A percentile compares a stretch with the other conserved stretches of the same genome.
Conservation (phyloP, 2,329 filamentous ascomycete species). For the Trichoderma asperellum region DNA sequence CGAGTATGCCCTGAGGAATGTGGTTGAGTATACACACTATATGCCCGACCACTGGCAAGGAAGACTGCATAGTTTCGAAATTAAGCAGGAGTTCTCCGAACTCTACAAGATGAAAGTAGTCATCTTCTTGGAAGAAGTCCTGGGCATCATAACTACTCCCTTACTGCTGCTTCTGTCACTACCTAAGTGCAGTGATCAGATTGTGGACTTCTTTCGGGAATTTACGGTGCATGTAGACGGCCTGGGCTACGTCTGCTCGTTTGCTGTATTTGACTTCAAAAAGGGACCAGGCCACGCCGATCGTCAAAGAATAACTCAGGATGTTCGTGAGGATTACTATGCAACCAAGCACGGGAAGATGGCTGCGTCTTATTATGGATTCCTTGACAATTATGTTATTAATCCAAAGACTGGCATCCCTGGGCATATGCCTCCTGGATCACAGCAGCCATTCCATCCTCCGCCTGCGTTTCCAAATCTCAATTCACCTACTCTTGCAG, state of each 20-base stretch:
- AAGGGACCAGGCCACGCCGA: slow-evolving; percentile 64
- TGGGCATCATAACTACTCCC: slow-evolving; percentile 91
- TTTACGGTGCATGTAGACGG: slow-evolving; percentile 97
- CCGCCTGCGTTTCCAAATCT: slow-evolving; percentile 75
- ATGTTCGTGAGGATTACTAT: slow-evolving; percentile 89
- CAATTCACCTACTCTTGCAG: slow-evolving; percentile 62
- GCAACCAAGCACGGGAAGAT: slow-evolving; percentile 96
- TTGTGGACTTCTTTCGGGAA: slow-evolving; percentile 97
- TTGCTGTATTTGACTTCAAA: slow-evolving; percentile 96
- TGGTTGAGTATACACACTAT: slow-evolving; percentile 92
- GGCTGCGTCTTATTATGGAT: slow-evolving; percentile 95
- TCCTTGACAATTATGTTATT: slow-evolving; percentile 86
- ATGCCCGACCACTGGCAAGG: slow-evolving; percentile 87
- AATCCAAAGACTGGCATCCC: slow-evolving; percentile 71
- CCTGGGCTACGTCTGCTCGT: slow-evolving; percentile 93
- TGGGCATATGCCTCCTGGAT: slow-evolving; percentile 60
- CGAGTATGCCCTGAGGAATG: slow-evolving; percentile 82
- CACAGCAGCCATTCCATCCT: slow-evolving; percentile 66
- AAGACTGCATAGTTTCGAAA: slow-evolving; percentile 89
- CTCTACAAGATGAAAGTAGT: slow-evolving; percentile 91
- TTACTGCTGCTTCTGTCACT: slow-evolving; percentile 86
- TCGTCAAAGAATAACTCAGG: slow-evolving; percentile 49
- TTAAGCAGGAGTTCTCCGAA: slow-evolving; percentile 85
- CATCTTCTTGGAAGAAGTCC: slow-evolving; percentile 88
- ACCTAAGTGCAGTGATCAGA: slow-evolving; percentile 84